Base-by-base conservation (phyloP, 2,329 filamentous ascomycete genomes). In the Botrytis hyacinthi region DNA sequence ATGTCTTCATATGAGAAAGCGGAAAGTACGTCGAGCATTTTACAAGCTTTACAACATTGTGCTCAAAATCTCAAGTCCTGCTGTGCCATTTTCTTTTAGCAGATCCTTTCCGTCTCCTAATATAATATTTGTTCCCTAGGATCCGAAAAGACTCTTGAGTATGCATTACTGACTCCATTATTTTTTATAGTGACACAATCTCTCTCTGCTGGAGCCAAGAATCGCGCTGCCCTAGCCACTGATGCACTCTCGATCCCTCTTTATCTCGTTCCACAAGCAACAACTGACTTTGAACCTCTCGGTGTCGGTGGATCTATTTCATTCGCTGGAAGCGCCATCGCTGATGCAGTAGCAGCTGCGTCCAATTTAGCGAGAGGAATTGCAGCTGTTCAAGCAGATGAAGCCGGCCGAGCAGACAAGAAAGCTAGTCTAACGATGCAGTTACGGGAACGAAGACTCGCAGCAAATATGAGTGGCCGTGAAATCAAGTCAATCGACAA, bases 401-500 rank as follows among this genome's bases (percentile, higher is more conserved):
- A 67, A 37, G 63, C 63, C 16, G 63, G 42, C 4, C 63, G 63
- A 67, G 44, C 63, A 4, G 63, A 67, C n/a, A 67, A 37, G 42
- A 51, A 67, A 67, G 63, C 63, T 22, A 48, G 22, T 10, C 63
- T 67, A 18, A 67, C 42, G 26, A 67, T 46, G 63, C 63, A 67
- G 29, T 67, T 67, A 29, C 63, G 26, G 32, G 44, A 67, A 26
- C 63, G 63, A 48, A 67, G 63, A 18, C 63, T 67, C 22, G 42
- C 46, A n/a, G 63, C 44, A 44, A 66, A 66, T n/a, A 66, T 66
- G 4, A 66, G 14, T 51, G 63, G 63, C 12, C 63, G 63, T 16
- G 42, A 48, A 42, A 67, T 67, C 32, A 67, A 67, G 35, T 67
- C 63, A 26, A 51, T 67, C 32, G 63, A 67, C 32, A 67, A 67